Evolutionary conservation across 371 early-diverging fungal species (phyloP).

Genomic region (Circinella umbellata): DNA sequence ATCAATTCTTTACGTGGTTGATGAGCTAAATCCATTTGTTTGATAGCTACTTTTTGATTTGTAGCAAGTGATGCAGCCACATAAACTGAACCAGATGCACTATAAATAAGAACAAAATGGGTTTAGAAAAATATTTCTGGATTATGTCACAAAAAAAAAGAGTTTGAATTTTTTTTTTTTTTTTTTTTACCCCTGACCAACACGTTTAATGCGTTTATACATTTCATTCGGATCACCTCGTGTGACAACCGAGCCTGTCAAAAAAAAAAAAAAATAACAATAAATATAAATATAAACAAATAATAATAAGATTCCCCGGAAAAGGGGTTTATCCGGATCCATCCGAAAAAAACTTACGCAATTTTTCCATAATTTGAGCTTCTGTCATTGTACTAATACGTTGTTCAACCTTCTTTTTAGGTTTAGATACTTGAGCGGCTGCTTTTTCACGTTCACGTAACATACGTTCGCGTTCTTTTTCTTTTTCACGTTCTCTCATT

Average conservation of each 20-base stretch:
- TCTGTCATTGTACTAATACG: constrained; percentile 90
- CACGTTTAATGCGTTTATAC: constrained; percentile 90
- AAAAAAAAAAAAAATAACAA: neutral
- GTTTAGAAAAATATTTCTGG: neutral
- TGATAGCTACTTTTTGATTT: constrained; percentile 89
- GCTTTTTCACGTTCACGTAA: constrained; percentile 34
- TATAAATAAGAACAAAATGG: constrained; percentile 21
- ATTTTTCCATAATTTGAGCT: constrained; percentile 90
- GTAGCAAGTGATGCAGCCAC: constrained; percentile 75
- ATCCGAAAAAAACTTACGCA: constrained; percentile 47
- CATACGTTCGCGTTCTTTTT: constrained; percentile 17
- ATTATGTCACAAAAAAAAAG: too few relatives aligned
- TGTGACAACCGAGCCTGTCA: constrained; percentile 70
- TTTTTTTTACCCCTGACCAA: constrained; percentile 88
- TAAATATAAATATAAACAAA: neutral
- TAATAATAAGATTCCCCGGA: neutral
- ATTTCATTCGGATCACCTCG: constrained; percentile 83
- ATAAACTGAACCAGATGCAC: constrained; percentile 96
- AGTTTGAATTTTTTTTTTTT: neutral
- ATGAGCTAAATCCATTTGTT: constrained; percentile 93
- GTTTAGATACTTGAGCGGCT: constrained; percentile 34
- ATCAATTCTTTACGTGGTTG: constrained; percentile 96
- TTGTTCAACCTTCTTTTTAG: constrained; percentile 65
- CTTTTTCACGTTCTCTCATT: constrained; percentile 28
- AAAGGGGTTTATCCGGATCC: too few relatives aligned